Evolutionary conservation across 306 rosid genomes (phyloP), one percentile per base, ranked within the genome.

Genomic region (Albizia julibrissin): DNA sequence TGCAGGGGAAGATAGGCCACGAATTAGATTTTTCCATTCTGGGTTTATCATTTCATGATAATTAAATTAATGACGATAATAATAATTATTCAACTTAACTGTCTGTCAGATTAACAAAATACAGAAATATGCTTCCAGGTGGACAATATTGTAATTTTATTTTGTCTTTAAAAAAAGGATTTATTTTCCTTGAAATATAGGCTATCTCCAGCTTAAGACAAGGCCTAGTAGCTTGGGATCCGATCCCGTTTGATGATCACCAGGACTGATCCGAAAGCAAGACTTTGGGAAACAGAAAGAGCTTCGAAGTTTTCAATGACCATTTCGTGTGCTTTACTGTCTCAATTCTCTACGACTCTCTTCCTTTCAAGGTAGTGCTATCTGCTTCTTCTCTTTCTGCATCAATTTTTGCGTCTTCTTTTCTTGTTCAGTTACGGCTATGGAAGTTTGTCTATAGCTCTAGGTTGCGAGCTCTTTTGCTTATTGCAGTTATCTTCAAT

Each of bases 301-400:
- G 78, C 69, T 40, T 59, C 71, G 18, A 18, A 69, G 67, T 68
- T 37, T 13, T 58, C 46, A 56, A 46, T 31, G 58, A 69, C 56
- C 40, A 72, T 43, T 61, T 61, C 64, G 19, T 43, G 72, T 67
- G 75, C 39, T 59, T 43, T 10, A 58, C 64, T 68, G 26, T 79
- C 40, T 77, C 46, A 71, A 39, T 59, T 56, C 54, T 15, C 27
- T 61, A 19, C 70, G 74, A 75, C 80, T 71, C 86, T 75, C 64
- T 75, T 56, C 70, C 80, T 72, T 62, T 72, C 78, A 85, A 87
- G 88, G 86, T 83, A 80, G 76, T 64, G 14, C 66, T 10, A 77
- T 75, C 27, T 34, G 59, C 72, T 62, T 75, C 79, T 47, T 71
- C 24, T 83, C 74, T 71, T 21, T 71, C 22, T 73, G 40, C 27